Evolutionary conservation across 2,329 filamentous ascomycete genomes (phyloP).

Genomic region (Claviceps sp.): DNA sequence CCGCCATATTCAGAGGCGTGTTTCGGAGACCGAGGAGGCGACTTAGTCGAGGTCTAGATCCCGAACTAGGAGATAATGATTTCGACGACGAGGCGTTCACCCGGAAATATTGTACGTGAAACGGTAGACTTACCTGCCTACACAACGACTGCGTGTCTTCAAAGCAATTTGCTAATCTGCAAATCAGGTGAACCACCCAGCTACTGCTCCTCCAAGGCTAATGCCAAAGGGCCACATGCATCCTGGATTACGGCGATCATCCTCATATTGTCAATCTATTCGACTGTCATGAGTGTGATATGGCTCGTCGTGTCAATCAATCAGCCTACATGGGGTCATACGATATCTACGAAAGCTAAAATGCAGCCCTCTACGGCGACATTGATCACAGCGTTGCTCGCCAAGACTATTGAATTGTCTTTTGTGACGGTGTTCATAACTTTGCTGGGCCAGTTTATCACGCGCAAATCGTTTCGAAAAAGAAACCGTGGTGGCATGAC

Average conservation of each 20-base stretch:
- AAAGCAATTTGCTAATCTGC: background rate
- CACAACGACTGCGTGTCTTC: too few species aligned
- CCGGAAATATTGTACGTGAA: constrained; percentile 17
- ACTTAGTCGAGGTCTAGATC: background rate
- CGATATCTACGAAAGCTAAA: constrained; percentile 38
- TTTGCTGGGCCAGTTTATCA: constrained; percentile 61
- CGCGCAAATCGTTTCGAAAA: constrained; percentile 50
- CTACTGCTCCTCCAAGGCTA: constrained; percentile 19
- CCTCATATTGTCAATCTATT: constrained; percentile 42
- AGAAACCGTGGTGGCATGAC: constrained; percentile 54
- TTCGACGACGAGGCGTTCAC: constrained; percentile 16
- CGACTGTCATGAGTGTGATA: constrained; percentile 49
- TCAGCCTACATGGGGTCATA: constrained; percentile 48
- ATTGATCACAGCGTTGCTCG: constrained; percentile 52
- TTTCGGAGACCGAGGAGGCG: background rate
- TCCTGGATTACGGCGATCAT: constrained; percentile 38
- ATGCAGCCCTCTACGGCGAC: constrained; percentile 52
- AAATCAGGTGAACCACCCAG: constrained; percentile 15
- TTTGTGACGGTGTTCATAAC: constrained; percentile 68
- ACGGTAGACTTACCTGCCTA: background rate
- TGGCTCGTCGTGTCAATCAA: constrained; percentile 49
- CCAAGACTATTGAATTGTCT: constrained; percentile 64
- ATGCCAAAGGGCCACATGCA: constrained; percentile 17
- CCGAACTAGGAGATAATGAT: background rate
- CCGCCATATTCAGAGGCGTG: background rate